A percentile compares a stretch with the other conserved stretches of the same genome.
Evolutionary conservation across 164 flowering plant genomes (phyloP).

Genomic region (Vitis vinifera): DNA sequence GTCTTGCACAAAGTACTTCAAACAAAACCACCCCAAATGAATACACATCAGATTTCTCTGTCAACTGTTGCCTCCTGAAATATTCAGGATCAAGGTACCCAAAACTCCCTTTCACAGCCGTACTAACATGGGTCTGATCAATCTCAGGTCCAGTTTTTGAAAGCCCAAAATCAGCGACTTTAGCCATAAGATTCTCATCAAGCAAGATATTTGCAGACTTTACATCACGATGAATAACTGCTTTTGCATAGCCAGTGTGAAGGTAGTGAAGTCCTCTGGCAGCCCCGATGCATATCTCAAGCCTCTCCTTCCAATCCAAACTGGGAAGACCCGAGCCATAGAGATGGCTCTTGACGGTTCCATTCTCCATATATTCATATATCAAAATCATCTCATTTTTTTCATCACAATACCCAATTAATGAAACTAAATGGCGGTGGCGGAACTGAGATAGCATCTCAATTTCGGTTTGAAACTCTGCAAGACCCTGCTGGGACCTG

Average conservation of each 20-base stretch:
- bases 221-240: slow-evolving; percentile 84
- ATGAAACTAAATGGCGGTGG: slow-evolving; percentile 78
- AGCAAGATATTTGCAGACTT: slow-evolving; percentile 85
- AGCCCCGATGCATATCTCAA: slow-evolving; percentile 79
- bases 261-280: slow-evolving; percentile 94
- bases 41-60: slow-evolving; percentile 87
- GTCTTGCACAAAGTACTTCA: slow-evolving; percentile 80
- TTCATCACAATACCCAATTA: slow-evolving; percentile 87
- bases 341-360: slow-evolving; percentile 77
- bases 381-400: slow-evolving; percentile 77
- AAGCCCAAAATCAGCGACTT: slow-evolving; percentile 87
- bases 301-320: slow-evolving; percentile 75
- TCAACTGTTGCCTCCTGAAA: slow-evolving; percentile 76
- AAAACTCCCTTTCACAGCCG: slow-evolving; percentile 86
- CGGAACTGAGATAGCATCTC: slow-evolving; percentile 87
- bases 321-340: slow-evolving; percentile 57
- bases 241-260: slow-evolving; percentile 70
- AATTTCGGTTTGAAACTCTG: slow-evolving; percentile 61
- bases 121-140: slow-evolving; percentile 86
- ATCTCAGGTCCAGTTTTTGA: slow-evolving; percentile 80
- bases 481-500: slow-evolving; percentile 57
- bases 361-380: slow-evolving; percentile 88
- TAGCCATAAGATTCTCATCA: slow-evolving; percentile 79
- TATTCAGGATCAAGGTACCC: slow-evolving; percentile 91
- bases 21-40: slow-evolving; percentile 86